Base-by-base conservation (phyloP, 768 basidiomycete species). In the Butyriboletus loyo region DNA sequence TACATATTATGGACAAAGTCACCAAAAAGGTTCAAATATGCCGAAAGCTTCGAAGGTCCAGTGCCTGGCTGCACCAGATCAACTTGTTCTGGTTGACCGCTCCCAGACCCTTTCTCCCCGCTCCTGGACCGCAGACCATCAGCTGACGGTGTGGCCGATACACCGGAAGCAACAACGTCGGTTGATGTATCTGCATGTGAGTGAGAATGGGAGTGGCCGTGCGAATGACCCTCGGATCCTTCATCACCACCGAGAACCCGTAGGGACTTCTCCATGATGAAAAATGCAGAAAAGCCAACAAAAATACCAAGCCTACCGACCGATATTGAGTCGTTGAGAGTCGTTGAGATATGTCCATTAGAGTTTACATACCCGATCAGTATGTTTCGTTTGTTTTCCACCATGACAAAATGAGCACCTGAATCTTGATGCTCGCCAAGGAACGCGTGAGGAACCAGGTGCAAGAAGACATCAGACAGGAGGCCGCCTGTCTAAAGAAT, bases 1-100 rank as follows among this genome's bases (percentile, higher is more conserved):
- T 63, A 90, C 89, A 96, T 94, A 67, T 96, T 95, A 66, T 96
- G 92, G 43, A 91, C 90, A 66, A 95, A 93, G 67, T 94, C 92
- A 38, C 92, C 92, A 66, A 93, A 92, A 48, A 95, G 76, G 72
- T 96, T 96, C 46, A 96, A 79, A 69, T 94, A 95, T 14, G 93
- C 93, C 17, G 92, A 94, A 47, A 93, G 73, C 69, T 89, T 91
- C 36, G 92, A 87, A 17, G 89, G 82, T 27, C 84, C 81, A 49
- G 73, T 73, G 15, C 67, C 66, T 50, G 59, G 46, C 28, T 66
- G 59, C 25, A 56, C 50, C 2, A 48, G 34, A 24, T 68, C 64
- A 11, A 64, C 50, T 46, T 67, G 50, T 55, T 67, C 65, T 28
- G 58, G 59, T 64, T 50, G 66, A 52, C 19, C 38, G 49, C n/a